Percentiles rank a stretch among this genome's conserved stretches.
Conservation (phyloP, 495 filamentous ascomycete species). For the Jackrogersella minutella region DNA sequence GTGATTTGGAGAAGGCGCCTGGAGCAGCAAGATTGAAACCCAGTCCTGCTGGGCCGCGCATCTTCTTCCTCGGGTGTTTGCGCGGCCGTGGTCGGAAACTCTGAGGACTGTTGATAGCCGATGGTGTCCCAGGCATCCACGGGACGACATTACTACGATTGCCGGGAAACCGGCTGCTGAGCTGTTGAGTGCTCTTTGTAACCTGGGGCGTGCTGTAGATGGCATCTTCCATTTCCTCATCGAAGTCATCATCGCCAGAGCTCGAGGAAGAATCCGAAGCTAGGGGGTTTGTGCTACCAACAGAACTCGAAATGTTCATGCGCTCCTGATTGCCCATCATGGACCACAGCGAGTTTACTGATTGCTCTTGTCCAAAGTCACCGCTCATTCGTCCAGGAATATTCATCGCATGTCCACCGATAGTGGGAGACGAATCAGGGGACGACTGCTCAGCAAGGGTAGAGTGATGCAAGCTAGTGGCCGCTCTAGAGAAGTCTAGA, state of each 20-base stretch:
- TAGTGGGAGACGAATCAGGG: constrained; percentile 94
- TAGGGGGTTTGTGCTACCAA: constrained; percentile 84
- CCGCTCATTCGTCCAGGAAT: constrained; percentile 65
- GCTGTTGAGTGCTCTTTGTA: constrained; percentile 55
- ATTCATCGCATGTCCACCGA: constrained; percentile 76
- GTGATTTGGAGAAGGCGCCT: constrained; percentile 51
- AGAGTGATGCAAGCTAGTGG: constrained; percentile 95
- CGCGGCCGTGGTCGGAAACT: constrained; percentile 83
- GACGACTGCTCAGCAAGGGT: constrained; percentile 87
- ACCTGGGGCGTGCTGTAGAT: constrained; percentile 75
- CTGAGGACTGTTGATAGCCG: constrained; percentile 73
- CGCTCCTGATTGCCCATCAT: constrained; percentile 68
- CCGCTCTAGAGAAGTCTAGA: constrained; percentile 90
- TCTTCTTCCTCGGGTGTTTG: constrained; percentile 56
- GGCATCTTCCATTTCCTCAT: constrained; percentile 80
- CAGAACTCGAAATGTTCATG: constrained; percentile 78
- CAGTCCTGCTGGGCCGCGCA: constrained; percentile 46
- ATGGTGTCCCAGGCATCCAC: constrained; percentile 66
- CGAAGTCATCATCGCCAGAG: constrained; percentile 77
- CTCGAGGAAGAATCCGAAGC: constrained; percentile 80
- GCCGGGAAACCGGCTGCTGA: constrained; percentile 11
- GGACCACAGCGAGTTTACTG: constrained; percentile 54
- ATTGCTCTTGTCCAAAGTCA: constrained; percentile 51
- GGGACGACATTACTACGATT: constrained; percentile 56
- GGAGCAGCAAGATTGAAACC: constrained; percentile 47